phyloP scores from a whole-genome alignment of 371 early-diverging fungal species.

The Actinomucor elegans region DNA sequence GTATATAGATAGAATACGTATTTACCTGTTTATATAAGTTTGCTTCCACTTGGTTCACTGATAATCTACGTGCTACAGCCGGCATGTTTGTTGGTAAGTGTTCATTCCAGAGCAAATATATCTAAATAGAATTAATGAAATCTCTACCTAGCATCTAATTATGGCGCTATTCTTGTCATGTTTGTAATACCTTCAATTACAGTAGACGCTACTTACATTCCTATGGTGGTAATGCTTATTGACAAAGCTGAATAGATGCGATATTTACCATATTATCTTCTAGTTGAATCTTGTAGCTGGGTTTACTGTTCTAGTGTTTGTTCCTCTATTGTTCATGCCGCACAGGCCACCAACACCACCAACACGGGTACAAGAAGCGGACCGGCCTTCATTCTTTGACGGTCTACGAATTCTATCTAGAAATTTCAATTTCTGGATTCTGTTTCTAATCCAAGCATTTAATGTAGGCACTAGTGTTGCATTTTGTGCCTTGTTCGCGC shows the following conservation, averaged over 20 bases:
- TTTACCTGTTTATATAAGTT: conserved; percentile 29
- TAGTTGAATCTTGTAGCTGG: conserved; percentile 41
- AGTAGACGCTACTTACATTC: conserved; percentile 30
- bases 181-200: conserved; percentile 55
- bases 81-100: conserved; percentile 55
- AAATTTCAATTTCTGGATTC: conserved; percentile 44
- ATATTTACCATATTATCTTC: background rate
- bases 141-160: conserved; percentile 37
- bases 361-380: conserved; percentile 14
- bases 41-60: conserved; percentile 67
- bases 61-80: conserved; percentile 60
- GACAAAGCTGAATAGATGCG: background rate
- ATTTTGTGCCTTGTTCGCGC: conserved; percentile 45
- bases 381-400: conserved; percentile 33
- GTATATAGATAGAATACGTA: background rate
- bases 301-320: conserved; percentile 26
- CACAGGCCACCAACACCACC: conserved; percentile 51
- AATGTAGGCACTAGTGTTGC: conserved; percentile 51
- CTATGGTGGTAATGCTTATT: conserved; percentile 22
- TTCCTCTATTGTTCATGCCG: conserved; percentile 40
- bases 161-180: conserved; percentile 59
- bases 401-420: conserved; percentile 30
- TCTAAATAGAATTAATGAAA: background rate
- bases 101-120: background rate
- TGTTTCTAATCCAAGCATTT: conserved; percentile 40